A percentile compares a stretch with the other conserved stretches of the same genome.
Conservation (phyloP, 2,329 filamentous ascomycete genomes). For the Claviceps arundinis region DNA sequence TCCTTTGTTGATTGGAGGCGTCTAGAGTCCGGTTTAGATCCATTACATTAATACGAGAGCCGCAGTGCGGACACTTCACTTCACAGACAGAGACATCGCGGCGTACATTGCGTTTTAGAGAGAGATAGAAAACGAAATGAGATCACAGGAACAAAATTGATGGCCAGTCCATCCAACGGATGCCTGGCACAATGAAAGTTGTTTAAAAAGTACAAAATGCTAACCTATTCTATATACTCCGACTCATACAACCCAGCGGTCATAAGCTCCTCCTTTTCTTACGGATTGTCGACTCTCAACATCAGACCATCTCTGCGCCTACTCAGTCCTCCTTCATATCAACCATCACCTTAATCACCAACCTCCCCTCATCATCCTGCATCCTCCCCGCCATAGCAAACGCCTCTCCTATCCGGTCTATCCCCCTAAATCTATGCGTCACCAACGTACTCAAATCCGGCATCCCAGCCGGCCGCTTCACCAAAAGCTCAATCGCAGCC, state of each 20-base stretch:
- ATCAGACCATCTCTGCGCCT: neutral
- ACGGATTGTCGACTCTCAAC: too few species aligned
- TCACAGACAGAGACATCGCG: neutral
- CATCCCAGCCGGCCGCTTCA: slow-evolving; percentile 35
- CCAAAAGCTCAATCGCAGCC: slow-evolving; percentile 35
- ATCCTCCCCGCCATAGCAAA: slow-evolving; percentile 62
- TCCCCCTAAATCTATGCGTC: slow-evolving; percentile 55
- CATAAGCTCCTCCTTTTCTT: too few species aligned
- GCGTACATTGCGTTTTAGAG: neutral
- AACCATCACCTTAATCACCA: slow-evolving; percentile 64
- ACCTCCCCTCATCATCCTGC: slow-evolving; percentile 52
- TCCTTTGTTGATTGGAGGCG: slow-evolving; percentile 3
- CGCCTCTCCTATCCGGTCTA: slow-evolving; percentile 49
- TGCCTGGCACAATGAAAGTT: too few species aligned
- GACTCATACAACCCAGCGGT: too few species aligned
- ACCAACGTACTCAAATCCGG: slow-evolving; percentile 55
- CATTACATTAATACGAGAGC: slow-evolving; percentile 3
- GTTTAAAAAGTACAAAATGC: too few species aligned
- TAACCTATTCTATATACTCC: too few species aligned
- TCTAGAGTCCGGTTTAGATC: slow-evolving; percentile 5
- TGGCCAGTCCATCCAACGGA: too few species aligned
- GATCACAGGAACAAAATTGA: too few species aligned
- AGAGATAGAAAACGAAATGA: too few species aligned
- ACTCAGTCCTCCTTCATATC: slow-evolving; percentile 16
- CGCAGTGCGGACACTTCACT: neutral